A percentile compares a stretch with the other conserved stretches of the same genome.
Conservation (phyloP, 805 yeast species). For the Lachancea meyersii region DNA sequence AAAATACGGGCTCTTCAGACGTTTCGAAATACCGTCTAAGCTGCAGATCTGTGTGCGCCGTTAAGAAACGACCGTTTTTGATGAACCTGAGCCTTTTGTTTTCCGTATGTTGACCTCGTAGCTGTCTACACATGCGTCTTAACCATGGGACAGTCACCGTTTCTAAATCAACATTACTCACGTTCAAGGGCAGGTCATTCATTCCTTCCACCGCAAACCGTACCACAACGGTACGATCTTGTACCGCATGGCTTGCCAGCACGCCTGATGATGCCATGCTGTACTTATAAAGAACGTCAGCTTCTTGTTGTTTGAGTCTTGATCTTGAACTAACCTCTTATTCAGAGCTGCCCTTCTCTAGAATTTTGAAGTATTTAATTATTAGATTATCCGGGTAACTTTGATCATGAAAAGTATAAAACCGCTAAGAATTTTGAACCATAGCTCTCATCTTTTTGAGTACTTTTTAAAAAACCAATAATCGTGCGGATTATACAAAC, state of each 20-base stretch:
- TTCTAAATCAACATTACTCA: slow-evolving; percentile 20
- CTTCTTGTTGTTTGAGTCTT: neutral
- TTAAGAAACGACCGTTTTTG: slow-evolving; percentile 26
- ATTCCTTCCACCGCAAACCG: slow-evolving; percentile 28
- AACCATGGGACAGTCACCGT: slow-evolving; percentile 26
- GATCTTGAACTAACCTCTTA: neutral
- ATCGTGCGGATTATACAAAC: slow-evolving; percentile 60
- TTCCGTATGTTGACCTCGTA: slow-evolving; percentile 15
- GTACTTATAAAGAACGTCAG: neutral
- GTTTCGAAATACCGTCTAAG: slow-evolving; percentile 15
- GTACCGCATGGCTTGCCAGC: neutral
- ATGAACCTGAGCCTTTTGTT: slow-evolving; percentile 25
- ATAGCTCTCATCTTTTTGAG: neutral
- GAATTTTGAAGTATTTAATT: neutral
- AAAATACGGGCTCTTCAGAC: slow-evolving; percentile 35
- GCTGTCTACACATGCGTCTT: slow-evolving; percentile 26
- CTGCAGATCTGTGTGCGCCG: slow-evolving; percentile 17
- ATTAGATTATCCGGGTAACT: neutral
- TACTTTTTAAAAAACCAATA: slow-evolving; percentile 3
- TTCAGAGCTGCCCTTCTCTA: neutral
- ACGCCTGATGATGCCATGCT: neutral
- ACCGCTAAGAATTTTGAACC: neutral
- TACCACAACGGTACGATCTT: slow-evolving; percentile 17
- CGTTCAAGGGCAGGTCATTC: slow-evolving; percentile 25
- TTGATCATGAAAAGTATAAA: neutral